Percentiles rank a stretch among this genome's conserved stretches.
Conservation (phyloP, 352 stramenopile genomes). For the Globisporangium radiosum region DNA sequence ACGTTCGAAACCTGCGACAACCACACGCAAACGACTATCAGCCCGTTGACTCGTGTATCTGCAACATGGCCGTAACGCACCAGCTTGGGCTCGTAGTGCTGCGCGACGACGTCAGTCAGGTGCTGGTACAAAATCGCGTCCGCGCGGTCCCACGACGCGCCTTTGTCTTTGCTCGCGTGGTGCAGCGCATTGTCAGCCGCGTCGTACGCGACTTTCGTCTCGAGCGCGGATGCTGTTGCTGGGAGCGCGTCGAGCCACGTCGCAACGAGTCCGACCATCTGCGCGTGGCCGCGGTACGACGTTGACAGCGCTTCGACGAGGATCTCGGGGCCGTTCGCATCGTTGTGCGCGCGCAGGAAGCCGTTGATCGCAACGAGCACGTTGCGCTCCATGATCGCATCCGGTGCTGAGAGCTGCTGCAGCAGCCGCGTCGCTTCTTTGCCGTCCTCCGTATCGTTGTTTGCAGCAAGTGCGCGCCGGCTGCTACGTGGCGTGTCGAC, state of each 20-base stretch:
- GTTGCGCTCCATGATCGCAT: slow-evolving; percentile 82
- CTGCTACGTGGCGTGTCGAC: not conserved
- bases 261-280: slow-evolving; percentile 83
- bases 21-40: not conserved
- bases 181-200: slow-evolving; percentile 49
- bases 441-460: slow-evolving; percentile 38
- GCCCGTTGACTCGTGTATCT: no score
- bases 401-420: slow-evolving; percentile 57
- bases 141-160: slow-evolving; percentile 62
- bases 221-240: slow-evolving; percentile 45
- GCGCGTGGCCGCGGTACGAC: slow-evolving; percentile 78
- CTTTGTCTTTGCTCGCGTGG: slow-evolving; percentile 57
- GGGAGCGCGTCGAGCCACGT: slow-evolving; percentile 74
- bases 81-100: slow-evolving; percentile 82
- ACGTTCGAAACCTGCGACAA: slow-evolving; percentile 67
- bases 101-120: slow-evolving; percentile 65
- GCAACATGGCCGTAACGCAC: slow-evolving; percentile 13
- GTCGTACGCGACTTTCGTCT: slow-evolving; percentile 76
- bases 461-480: no score
- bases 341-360: slow-evolving; percentile 72
- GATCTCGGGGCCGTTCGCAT: slow-evolving; percentile 78
- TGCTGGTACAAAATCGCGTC: slow-evolving; percentile 77
- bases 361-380: slow-evolving; percentile 79
- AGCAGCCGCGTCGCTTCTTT: slow-evolving; percentile 70
- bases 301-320: slow-evolving; percentile 82